Percentiles rank a stretch among this genome's conserved stretches.
These are phyloP conservation scores for Lachancea thermotolerans DNA, from an alignment of 805 yeast species.

Conservation along the genomic window DNA sequence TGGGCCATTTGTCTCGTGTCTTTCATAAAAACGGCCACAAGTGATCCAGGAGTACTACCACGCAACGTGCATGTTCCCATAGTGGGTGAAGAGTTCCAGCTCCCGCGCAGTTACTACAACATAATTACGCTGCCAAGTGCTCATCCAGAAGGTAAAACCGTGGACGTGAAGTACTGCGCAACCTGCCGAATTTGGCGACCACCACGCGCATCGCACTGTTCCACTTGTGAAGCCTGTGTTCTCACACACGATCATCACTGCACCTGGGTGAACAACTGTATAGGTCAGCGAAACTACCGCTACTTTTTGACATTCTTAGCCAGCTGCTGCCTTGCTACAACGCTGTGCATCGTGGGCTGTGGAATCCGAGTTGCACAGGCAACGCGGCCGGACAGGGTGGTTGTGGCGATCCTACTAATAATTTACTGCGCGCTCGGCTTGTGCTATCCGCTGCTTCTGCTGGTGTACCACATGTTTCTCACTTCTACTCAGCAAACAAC, in stretches of 20 bases:
- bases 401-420: slow-evolving; percentile 46
- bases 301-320: slow-evolving; percentile 50
- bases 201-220: slow-evolving; percentile 70
- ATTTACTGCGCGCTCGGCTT: slow-evolving; percentile 41
- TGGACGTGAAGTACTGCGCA: slow-evolving; percentile 50
- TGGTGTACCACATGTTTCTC: slow-evolving; percentile 48
- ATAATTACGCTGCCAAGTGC: slow-evolving; percentile 43
- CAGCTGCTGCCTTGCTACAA: slow-evolving; percentile 29
- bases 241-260: slow-evolving; percentile 65
- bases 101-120: slow-evolving; percentile 56
- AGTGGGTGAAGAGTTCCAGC: slow-evolving; percentile 27
- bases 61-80: slow-evolving; percentile 52
- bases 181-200: slow-evolving; percentile 72
- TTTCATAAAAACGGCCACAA: slow-evolving; percentile 46
- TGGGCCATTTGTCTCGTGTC: slow-evolving; percentile 46
- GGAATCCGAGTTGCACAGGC: slow-evolving; percentile 19
- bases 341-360: slow-evolving; percentile 21
- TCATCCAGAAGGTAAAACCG: slow-evolving; percentile 5
- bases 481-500: slow-evolving; percentile 59
- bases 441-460: slow-evolving; percentile 50
- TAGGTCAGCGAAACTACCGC: slow-evolving; percentile 66
- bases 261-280: slow-evolving; percentile 63
- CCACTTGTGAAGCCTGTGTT: slow-evolving; percentile 60
- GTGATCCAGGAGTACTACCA: slow-evolving; percentile 70
- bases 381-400: slow-evolving; percentile 16